A percentile compares a stretch with the other conserved stretches of the same genome.
phyloP scores from a whole-genome alignment of 352 stramenopile genomes.

The Phytophthora boehmeriae region DNA sequence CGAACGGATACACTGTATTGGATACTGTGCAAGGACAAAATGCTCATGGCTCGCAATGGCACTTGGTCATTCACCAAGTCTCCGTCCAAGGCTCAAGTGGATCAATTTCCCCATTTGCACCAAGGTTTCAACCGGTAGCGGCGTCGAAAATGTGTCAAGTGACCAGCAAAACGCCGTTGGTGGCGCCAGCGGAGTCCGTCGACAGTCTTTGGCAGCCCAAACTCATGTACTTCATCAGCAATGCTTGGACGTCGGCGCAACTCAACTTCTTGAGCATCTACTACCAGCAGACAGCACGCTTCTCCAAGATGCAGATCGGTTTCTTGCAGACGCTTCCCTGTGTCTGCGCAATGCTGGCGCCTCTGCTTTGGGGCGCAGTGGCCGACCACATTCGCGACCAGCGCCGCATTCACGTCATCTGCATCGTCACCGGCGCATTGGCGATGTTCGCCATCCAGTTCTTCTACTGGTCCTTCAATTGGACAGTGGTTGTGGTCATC shows the following conservation, averaged over 20 bases:
- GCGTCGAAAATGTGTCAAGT: conserved; percentile 26
- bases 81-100: background rate
- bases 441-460: conserved; percentile 68
- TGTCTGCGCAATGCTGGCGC: conserved; percentile 67
- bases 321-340: conserved; percentile 72
- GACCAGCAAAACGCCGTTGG: conserved; percentile 34
- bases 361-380: conserved; percentile 76
- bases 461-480: conserved; percentile 54
- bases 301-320: conserved; percentile 81
- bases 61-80: conserved; percentile 30
- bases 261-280: conserved; percentile 82
- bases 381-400: conserved; percentile 73
- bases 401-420: conserved; percentile 64
- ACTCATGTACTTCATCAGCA: conserved; percentile 78
- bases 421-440: conserved; percentile 59
- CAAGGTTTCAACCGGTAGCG: background rate
- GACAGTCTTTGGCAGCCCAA: conserved; percentile 66
- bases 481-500: conserved; percentile 57
- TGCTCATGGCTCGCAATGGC: conserved; percentile 3
- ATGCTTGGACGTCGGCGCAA: conserved; percentile 65
- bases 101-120: background rate
- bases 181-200: conserved; percentile 7
- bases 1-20: too few species aligned
- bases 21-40: too few species aligned
- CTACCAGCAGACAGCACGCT: conserved; percentile 65